phyloP scores from a whole-genome alignment of 192 early-diverging fungal species.

The Coemansia sp. region DNA sequence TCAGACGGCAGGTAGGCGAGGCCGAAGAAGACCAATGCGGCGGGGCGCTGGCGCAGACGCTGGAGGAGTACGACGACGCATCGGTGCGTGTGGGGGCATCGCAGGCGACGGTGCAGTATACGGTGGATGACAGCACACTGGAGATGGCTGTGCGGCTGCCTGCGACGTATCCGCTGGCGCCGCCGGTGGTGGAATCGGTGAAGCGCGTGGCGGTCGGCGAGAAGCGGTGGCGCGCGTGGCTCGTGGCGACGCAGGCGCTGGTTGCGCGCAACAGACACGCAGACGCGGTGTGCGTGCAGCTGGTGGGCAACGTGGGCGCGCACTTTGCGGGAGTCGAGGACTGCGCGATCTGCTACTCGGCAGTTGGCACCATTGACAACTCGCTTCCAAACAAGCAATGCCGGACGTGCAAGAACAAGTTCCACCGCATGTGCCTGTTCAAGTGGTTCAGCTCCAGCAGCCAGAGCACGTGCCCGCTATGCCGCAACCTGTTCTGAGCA shows the following conservation, averaged over 20 bases:
- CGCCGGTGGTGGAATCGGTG: conserved; percentile 38
- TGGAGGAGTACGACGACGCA: conserved; percentile 44
- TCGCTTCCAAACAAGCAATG: conserved; percentile 89
- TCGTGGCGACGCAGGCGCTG: conserved; percentile 55
- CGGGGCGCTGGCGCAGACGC: conserved; percentile 17
- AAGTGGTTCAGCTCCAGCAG: conserved; percentile 79
- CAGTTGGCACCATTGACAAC: conserved; percentile 86
- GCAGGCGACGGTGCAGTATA: conserved; percentile 35
- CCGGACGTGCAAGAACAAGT: conserved; percentile 91
- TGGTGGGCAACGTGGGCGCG: conserved; percentile 83
- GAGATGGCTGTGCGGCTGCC: conserved; percentile 57
- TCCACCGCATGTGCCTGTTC: conserved; percentile 92
- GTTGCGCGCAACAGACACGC: conserved; percentile 77
- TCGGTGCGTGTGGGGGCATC: conserved; percentile 20
- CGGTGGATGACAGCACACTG: conserved; percentile 49
- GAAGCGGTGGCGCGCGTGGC: conserved; percentile 59
- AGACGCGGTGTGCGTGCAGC: conserved; percentile 75
- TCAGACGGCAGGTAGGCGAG: conserved; percentile 15
- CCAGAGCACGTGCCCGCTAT: conserved; percentile 74
- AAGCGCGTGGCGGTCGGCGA: conserved; percentile 53
- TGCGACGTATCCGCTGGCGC: conserved; percentile 49
- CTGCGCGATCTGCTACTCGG: conserved; percentile 97
- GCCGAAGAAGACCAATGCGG: neutral
- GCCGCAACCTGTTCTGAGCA: conserved; percentile 58
- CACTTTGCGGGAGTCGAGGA: conserved; percentile 98